Conservation (phyloP, 495 filamentous ascomycete genomes). For the Ramalina peruviana region DNA sequence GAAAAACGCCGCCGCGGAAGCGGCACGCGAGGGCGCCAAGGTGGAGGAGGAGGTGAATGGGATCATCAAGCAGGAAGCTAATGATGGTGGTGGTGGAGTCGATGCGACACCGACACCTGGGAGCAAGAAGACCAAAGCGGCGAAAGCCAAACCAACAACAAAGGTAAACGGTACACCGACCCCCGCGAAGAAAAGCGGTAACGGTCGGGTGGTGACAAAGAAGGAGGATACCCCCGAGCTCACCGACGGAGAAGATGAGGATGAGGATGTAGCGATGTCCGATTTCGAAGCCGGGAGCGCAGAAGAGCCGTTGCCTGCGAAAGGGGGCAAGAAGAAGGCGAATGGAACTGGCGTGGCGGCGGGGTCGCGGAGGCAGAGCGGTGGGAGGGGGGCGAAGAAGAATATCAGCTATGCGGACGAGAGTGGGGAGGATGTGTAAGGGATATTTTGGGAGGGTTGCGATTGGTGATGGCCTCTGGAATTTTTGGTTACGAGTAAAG, state of each 20-base stretch:
- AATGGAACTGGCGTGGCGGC: neutral
- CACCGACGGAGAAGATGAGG: neutral
- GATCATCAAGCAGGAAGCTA: conserved; percentile 2
- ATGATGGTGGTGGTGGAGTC: too few species aligned
- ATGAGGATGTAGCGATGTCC: conserved; percentile 16
- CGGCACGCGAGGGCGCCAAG: conserved; percentile 14
- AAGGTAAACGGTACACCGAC: conserved; percentile 14
- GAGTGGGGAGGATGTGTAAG: conserved; percentile 10
- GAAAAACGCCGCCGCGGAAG: conserved; percentile 14
- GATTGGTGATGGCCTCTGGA: neutral
- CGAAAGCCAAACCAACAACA: conserved; percentile 10
- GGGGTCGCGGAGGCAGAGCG: conserved; percentile 11
- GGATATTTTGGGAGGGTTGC: neutral
- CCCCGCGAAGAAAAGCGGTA: conserved; percentile 12
- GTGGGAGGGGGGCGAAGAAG: conserved; percentile 16
- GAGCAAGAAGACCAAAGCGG: conserved; percentile 13
- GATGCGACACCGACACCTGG: conserved; percentile 6
- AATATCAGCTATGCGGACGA: conserved; percentile 36
- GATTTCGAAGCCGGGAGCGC: conserved; percentile 10
- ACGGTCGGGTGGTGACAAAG: conserved; percentile 15
- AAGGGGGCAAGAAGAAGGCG: conserved; percentile 1
- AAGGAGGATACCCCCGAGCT: conserved; percentile 5
- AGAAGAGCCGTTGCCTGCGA: conserved; percentile 10
- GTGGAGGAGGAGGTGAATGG: conserved; percentile 16
- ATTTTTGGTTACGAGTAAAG: too few species aligned